Evolutionary conservation across 805 yeast species (phyloP).

Genomic region (Metschnikowia sp.): DNA sequence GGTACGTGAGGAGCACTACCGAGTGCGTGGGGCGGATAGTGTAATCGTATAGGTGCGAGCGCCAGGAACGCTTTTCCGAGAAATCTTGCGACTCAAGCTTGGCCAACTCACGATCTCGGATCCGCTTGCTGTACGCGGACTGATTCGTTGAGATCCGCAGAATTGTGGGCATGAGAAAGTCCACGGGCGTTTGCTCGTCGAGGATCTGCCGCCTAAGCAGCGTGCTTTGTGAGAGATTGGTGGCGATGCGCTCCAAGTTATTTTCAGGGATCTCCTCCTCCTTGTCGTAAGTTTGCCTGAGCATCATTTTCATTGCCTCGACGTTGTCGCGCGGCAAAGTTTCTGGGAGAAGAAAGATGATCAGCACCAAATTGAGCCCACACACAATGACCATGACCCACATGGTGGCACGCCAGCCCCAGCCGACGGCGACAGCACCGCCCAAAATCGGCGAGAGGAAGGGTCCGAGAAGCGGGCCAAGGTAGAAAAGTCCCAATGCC

Average conservation of each 20-base stretch:
- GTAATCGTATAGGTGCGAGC: slow-evolving; percentile 38
- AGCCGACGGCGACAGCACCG: slow-evolving; percentile 63
- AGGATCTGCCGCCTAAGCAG: slow-evolving; percentile 10
- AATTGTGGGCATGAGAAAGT: slow-evolving; percentile 37
- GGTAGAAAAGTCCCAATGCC: slow-evolving; percentile 75
- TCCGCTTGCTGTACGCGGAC: slow-evolving; percentile 28
- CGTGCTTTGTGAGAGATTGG: slow-evolving; percentile 27
- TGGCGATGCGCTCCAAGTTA: slow-evolving; percentile 30
- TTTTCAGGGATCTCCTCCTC: slow-evolving; percentile 15
- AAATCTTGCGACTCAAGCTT: slow-evolving; percentile 1
- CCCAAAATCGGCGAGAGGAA: slow-evolving; percentile 75
- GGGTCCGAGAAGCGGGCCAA: slow-evolving; percentile 83
- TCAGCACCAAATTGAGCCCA: slow-evolving; percentile 46
- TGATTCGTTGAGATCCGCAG: slow-evolving; percentile 35
- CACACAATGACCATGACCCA: slow-evolving; percentile 76
- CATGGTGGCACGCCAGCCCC: slow-evolving; percentile 90
- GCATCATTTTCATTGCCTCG: slow-evolving; percentile 29
- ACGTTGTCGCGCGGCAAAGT: slow-evolving; percentile 67
- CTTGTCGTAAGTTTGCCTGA: slow-evolving; percentile 3
- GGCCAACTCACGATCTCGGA: slow-evolving; percentile 23
- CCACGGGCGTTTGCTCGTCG: slow-evolving; percentile 35
- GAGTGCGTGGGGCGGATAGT: slow-evolving; percentile 60
- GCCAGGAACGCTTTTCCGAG: not conserved
- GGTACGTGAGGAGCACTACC: slow-evolving; percentile 57
- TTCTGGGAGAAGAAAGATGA: slow-evolving; percentile 69